phyloP scores from a whole-genome alignment of 176 grass and related monocot species.

The Bolboschoenus planiculmis region DNA sequence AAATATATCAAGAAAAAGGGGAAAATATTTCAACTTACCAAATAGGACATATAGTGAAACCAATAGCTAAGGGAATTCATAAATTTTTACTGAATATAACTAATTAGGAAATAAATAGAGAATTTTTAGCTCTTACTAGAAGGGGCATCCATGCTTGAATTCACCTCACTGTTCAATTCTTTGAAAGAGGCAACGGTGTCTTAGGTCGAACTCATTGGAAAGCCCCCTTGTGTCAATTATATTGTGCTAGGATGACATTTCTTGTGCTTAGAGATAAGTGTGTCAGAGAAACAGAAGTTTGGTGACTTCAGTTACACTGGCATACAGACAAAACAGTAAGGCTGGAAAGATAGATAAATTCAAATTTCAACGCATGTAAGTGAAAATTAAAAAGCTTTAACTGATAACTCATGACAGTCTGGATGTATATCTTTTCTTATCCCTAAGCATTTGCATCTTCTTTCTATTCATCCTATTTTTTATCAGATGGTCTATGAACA shows the following conservation, averaged over 20 bases:
- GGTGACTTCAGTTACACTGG: background rate
- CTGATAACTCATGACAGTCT: background rate
- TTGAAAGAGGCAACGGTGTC: background rate
- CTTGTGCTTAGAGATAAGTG: background rate
- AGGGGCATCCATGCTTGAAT: background rate
- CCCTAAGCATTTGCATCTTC: background rate
- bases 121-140: background rate
- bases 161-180: background rate
- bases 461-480: background rate
- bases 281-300: background rate
- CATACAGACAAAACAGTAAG: constrained; percentile 11
- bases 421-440: background rate
- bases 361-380: background rate
- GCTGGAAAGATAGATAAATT: constrained; percentile 7
- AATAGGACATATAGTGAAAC: background rate
- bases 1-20: background rate
- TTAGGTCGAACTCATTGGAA: background rate
- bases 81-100: background rate
- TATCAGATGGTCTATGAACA: background rate
- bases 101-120: background rate
- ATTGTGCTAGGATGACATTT: background rate
- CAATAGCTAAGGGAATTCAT: background rate
- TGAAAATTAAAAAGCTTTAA: background rate
- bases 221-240: background rate
- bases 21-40: background rate